A percentile compares a stretch with the other conserved stretches of the same genome.
Conservation (phyloP, 2,329 filamentous ascomycete species). For the Neofusicoccum sp. region DNA sequence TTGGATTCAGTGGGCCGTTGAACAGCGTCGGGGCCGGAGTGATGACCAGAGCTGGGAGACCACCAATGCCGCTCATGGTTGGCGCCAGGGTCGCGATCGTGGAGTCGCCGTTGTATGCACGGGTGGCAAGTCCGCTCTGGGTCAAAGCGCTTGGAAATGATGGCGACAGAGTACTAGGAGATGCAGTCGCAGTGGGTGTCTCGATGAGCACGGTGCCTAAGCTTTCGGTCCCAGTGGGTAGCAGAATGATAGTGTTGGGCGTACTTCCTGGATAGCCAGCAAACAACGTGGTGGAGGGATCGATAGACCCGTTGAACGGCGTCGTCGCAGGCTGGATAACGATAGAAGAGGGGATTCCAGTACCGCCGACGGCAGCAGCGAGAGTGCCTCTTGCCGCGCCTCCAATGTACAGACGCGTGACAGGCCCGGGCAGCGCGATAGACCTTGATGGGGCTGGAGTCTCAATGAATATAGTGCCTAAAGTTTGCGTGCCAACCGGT, state of each 20-base stretch:
- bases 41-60: neutral
- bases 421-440: too few relatives aligned
- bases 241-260: neutral
- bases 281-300: neutral
- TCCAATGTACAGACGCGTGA: neutral
- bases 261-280: neutral
- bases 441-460: neutral
- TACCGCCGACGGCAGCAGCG: neutral
- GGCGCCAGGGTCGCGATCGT: neutral
- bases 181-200: neutral
- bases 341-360: neutral
- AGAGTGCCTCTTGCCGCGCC: neutral
- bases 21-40: neutral
- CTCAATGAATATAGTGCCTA: neutral
- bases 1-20: neutral
- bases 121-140: too few relatives aligned
- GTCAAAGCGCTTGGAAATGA: too few relatives aligned
- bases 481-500: neutral
- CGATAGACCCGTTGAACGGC: neutral
- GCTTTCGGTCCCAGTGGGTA: neutral
- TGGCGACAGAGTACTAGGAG: neutral
- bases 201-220: neutral
- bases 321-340: neutral
- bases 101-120: too few relatives aligned
- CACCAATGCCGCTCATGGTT: neutral